These are phyloP conservation scores for Acanthamoeba lenticulata DNA, from an alignment of 208 protist genomes.

Conservation along the genomic window DNA sequence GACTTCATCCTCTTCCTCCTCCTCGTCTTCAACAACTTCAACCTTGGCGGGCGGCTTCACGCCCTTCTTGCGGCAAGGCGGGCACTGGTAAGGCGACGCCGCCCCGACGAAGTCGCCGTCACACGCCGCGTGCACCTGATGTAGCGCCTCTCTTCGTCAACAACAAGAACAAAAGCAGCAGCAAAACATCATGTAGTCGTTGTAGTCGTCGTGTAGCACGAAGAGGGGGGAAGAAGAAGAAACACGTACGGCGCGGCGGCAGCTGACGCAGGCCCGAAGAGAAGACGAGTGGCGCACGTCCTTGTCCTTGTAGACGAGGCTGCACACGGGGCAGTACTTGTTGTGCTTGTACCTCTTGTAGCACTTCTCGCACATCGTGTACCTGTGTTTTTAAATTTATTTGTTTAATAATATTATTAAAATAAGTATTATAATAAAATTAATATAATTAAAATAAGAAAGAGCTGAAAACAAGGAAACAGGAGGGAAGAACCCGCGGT, in stretches of 20 bases:
- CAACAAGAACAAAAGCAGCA: neutral
- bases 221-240: neutral
- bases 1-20: neutral
- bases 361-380: constrained; percentile 45
- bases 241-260: neutral
- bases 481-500: neutral
- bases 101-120: constrained; percentile 6
- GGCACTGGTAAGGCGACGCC: constrained; percentile 3
- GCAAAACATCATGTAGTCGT: too few species aligned
- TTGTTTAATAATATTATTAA: neutral
- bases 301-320: constrained; percentile 1
- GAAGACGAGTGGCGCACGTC: neutral
- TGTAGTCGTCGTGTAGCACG: too few species aligned
- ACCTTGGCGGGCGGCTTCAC: neutral
- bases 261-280: neutral
- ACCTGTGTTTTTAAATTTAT: neutral
- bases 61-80: constrained; percentile 37
- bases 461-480: too few species aligned
- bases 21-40: neutral
- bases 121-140: constrained; percentile 22
- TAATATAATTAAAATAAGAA: neutral
- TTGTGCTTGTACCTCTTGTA: constrained; percentile 45
- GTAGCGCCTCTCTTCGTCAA: too few species aligned
- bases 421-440: neutral
- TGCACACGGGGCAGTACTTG: constrained; percentile 13